phyloP scores from a whole-genome alignment of 2,329 filamentous ascomycete species.

The Lachnellula subtilissima region DNA sequence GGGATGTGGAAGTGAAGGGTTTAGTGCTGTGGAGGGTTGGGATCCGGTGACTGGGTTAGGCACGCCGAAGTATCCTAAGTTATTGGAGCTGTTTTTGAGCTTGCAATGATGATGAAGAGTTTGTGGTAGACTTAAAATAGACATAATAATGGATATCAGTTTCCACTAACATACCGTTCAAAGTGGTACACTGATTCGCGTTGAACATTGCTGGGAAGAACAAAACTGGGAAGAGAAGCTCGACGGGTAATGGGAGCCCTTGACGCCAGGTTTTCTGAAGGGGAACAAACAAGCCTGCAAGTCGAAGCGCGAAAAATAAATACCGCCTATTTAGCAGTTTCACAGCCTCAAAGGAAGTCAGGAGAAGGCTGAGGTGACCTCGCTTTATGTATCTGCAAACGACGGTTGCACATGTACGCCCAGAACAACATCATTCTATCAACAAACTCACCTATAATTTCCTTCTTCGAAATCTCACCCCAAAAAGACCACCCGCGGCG shows the following conservation, averaged over 20 bases:
- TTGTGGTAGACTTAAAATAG: background rate
- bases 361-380: background rate
- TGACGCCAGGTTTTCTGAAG: no score
- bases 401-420: background rate
- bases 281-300: no score
- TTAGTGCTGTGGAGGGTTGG: slow-evolving; percentile 31
- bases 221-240: no score
- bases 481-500: no score
- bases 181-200: background rate
- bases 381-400: background rate
- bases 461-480: background rate
- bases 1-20: slow-evolving; percentile 31
- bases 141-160: background rate
- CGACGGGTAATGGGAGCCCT: no score
- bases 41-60: slow-evolving; percentile 33
- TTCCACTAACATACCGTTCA: background rate
- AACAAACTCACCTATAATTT: background rate
- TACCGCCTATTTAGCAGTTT: no score
- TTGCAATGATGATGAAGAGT: slow-evolving; percentile 10
- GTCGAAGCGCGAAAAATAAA: no score
- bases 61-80: slow-evolving; percentile 26
- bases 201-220: no score
- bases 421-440: background rate
- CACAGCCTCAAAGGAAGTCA: no score
- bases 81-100: slow-evolving; percentile 19